A percentile compares a stretch with the other conserved stretches of the same genome.
phyloP scores from a whole-genome alignment of 176 grass and related monocot genomes.

The Urochloa ruziziensis region DNA sequence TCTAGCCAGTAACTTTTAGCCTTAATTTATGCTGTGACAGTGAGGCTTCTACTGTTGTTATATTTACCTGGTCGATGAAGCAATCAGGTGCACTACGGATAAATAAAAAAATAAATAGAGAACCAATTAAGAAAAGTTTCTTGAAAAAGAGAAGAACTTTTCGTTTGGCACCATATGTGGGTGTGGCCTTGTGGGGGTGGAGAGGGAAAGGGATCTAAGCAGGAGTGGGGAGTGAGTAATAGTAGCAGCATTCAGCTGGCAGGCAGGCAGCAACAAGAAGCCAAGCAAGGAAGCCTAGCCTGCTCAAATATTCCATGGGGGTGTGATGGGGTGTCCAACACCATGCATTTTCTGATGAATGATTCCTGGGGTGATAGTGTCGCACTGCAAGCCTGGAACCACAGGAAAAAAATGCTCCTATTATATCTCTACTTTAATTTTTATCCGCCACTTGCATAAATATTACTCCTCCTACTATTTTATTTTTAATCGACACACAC shows the following conservation, averaged over 20 bases:
- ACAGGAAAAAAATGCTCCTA: constrained; percentile 3
- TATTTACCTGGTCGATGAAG: background rate
- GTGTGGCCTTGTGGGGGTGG: background rate
- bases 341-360: background rate
- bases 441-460: background rate
- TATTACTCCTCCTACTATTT: background rate
- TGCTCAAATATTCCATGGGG: constrained; percentile 18
- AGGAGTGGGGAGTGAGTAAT: constrained; percentile 43
- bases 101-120: too few species aligned
- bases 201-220: constrained; percentile 26
- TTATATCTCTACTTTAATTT: background rate
- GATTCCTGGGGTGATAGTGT: constrained; percentile 44
- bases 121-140: too few species aligned
- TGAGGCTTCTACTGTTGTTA: too few species aligned
- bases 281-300: constrained; percentile 26
- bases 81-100: too few species aligned
- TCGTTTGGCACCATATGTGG: background rate
- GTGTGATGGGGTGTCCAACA: too few species aligned
- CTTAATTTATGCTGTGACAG: too few species aligned
- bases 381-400: constrained; percentile 48
- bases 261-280: background rate
- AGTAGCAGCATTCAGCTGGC: background rate
- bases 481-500: background rate
- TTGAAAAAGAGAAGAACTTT: background rate
- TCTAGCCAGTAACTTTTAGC: background rate